Percentiles rank a stretch among this genome's conserved stretches.
These are phyloP conservation scores for Triticum monococcum DNA, from an alignment of 176 grass and related monocot genomes.

Conservation along the genomic window DNA sequence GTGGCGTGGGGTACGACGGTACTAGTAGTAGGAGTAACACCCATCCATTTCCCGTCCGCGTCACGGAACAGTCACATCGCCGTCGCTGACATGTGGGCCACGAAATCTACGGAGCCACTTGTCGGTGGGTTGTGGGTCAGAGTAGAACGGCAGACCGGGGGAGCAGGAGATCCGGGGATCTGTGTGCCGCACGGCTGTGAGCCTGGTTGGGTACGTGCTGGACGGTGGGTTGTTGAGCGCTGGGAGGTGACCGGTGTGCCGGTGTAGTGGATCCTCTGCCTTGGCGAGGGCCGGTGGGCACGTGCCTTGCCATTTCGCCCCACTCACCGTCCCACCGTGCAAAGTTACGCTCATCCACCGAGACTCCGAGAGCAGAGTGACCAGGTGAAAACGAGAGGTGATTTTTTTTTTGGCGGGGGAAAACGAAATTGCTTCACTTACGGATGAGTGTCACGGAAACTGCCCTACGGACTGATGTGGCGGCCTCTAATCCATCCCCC, in stretches of 20 bases:
- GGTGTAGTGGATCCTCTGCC: constrained; percentile 5
- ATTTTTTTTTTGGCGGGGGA: background rate
- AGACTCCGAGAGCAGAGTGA: background rate
- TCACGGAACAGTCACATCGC: background rate
- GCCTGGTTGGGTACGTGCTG: background rate
- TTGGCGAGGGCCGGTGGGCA: constrained; percentile 15
- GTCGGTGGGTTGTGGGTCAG: constrained; percentile 11
- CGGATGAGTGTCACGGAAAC: too few relatives aligned
- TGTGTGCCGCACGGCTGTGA: background rate
- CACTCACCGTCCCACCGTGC: background rate
- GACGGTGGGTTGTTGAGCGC: background rate
- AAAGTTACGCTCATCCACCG: background rate
- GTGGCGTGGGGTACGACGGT: background rate
- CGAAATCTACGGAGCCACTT: background rate
- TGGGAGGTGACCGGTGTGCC: background rate
- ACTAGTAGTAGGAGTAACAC: background rate
- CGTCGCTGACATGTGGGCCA: background rate
- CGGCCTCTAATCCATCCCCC: too few relatives aligned
- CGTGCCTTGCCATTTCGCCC: constrained; percentile 14
- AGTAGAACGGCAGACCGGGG: background rate
- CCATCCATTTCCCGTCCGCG: background rate
- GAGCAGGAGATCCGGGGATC: constrained; percentile 24
- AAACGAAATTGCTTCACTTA: too few relatives aligned
- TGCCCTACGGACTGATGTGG: too few relatives aligned
- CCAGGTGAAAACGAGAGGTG: background rate